A percentile compares a stretch with the other conserved stretches of the same genome.
Conservation (phyloP, 148 eudicot genomes). For the Rhododendron vialii region DNA sequence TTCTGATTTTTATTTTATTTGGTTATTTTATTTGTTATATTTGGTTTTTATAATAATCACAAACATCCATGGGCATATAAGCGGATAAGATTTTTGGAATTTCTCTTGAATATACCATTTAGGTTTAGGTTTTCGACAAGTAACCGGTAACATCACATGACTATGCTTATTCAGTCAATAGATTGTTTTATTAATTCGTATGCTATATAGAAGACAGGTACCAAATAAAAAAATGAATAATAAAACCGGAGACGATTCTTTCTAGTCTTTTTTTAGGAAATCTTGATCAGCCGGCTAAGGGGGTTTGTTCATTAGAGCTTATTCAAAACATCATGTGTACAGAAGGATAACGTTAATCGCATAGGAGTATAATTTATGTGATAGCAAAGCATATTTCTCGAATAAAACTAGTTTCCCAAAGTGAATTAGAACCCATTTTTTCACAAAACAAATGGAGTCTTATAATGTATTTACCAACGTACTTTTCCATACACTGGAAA, state of each 20-base stretch:
- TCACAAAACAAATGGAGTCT: neutral
- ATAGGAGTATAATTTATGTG: no score
- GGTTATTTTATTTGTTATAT: no score
- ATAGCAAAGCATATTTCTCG: no score
- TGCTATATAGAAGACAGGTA: no score
- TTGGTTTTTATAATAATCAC: neutral
- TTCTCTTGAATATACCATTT: neutral
- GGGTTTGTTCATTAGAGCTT: neutral
- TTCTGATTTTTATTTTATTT: neutral
- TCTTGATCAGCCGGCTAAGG: neutral
- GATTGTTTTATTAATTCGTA: neutral
- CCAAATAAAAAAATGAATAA: neutral
- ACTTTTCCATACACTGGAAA: neutral
- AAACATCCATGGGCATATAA: neutral
- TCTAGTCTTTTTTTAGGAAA: neutral
- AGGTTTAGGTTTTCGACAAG: neutral
- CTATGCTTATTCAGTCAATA: neutral
- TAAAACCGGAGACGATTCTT: neutral
- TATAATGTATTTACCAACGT: neutral
- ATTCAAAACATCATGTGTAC: no score
- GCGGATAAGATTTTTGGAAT: neutral
- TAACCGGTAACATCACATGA: neutral
- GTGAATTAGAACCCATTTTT: no score
- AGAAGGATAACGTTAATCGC: no score
- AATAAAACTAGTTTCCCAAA: no score